These are phyloP conservation scores for Meyerozyma elateridarum DNA, from an alignment of 1,139 yeast genomes.

Conservation along the genomic window DNA sequence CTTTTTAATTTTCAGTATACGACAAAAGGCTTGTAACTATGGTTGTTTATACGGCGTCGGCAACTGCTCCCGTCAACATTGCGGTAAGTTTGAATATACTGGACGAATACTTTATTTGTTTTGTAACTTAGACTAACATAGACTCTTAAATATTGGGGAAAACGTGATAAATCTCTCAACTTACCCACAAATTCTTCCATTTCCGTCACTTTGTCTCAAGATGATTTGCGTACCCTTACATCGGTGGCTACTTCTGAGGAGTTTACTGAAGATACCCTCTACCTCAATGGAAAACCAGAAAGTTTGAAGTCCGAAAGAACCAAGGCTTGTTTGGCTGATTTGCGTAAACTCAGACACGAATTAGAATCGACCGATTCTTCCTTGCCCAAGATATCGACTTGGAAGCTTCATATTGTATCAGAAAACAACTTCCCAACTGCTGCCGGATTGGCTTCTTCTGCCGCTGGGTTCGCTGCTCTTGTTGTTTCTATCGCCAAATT, in stretches of 20 bases:
- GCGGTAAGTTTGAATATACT: conserved; percentile 52
- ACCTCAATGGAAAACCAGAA: conserved; percentile 78
- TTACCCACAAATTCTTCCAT: conserved; percentile 94
- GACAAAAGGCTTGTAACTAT: conserved; percentile 16
- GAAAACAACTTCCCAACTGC: conserved; percentile 99
- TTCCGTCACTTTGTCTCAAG: conserved; percentile 87
- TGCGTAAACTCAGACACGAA: conserved; percentile 59
- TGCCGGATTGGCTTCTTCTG: conserved; percentile 96
- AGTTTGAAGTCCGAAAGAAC: conserved; percentile 66
- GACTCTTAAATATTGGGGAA: conserved; percentile 98
- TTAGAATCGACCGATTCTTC: conserved; percentile 46
- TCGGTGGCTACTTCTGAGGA: conserved; percentile 67
- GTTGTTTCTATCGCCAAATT: conserved; percentile 81
- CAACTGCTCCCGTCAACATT: conserved; percentile 96
- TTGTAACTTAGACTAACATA: conserved; percentile 22
- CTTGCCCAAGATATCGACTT: conserved; percentile 58
- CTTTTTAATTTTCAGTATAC: conserved; percentile 6
- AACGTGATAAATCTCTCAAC: conserved; percentile 80
- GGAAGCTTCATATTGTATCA: conserved; percentile 75
- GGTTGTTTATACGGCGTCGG: conserved; percentile 65
- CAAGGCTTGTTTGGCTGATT: conserved; percentile 71
- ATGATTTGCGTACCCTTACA: conserved; percentile 85
- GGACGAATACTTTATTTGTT: no score
- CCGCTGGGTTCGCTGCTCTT: conserved; percentile 97
- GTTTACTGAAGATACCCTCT: conserved; percentile 62